Evolutionary conservation across 2,329 filamentous ascomycete species (phyloP), one percentile per base, ranked within the genome.

Genomic region (Fusarium siculi): DNA sequence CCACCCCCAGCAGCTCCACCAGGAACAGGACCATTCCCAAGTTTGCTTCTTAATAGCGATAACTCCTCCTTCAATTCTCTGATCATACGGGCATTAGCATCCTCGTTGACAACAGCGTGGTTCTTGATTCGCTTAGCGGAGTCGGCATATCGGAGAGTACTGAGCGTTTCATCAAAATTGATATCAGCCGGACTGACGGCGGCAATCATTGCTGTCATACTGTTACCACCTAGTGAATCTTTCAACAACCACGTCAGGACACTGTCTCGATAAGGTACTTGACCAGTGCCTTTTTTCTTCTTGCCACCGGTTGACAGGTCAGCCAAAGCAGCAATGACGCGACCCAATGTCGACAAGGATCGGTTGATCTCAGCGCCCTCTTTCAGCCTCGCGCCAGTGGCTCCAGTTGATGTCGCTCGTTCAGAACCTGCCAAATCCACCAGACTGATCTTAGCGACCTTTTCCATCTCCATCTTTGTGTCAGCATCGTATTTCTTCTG

Each of bases 111-210:
- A 56, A 99, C 96, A 64, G 96, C 96, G 82, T 99, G 96, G 85
- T 99, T 99, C 94, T 98, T 98, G 88, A 99, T 99, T 77, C 96
- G 92, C 85, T 99, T 99, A 32, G 96, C 96, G 12, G 95, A 98
- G 80, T 99, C 96, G 63, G 97, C 96, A 82, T 99, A 99, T 79
- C 97, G 91, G 34, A 99, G 87, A 2, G 96, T 99, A 80, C 95
- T 96, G 23, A 99, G 87, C 1, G 97, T 99, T 83, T 99, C 96
- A 75, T 99, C 96, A 80, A 97, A 98, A 83, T 99, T 99, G 85
- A 98, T 98, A 83, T 99, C 96, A 61, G 96, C 96, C 8, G 96
- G 96, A 79, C 95, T 98, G 80, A 99, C 98, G 58, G 96, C 96
- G 56, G 96, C 97, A 87, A 99, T 99, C 97, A 99, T 99, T 67